Base-by-base conservation (phyloP, 352 stramenopile species). In the Globisporangium orthogonon region DNA sequence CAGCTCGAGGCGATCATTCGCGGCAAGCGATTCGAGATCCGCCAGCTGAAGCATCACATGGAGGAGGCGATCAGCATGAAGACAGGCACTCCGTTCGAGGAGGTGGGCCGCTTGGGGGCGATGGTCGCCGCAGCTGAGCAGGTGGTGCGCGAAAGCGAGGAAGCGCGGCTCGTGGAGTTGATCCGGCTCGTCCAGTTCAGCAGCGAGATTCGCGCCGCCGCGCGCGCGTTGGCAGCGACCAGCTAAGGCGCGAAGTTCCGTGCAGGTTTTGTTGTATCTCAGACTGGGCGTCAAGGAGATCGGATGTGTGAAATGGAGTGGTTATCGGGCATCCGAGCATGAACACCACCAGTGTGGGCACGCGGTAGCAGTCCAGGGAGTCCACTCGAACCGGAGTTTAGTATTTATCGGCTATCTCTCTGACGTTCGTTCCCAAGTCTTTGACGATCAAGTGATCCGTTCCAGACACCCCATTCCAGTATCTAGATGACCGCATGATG, bases 31-130 rank as follows among this genome's bases (percentile, higher is more conserved):
- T 46, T 58, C 28, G 58, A 53, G 14, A 63, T 90, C 6, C 54
- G 65, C 5, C 58, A 33, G 43, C 63, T 75, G 47, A 75, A 86
- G 52, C 66, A 60, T 28, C 59, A 83, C 2, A 74, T 92, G 73
- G 70, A 85, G 37, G 73, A 87, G 9, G 54, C 79, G n/a, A 76
- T 92, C 35, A 70, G 52, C 31, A 67, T 89, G 60, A 77, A 82
- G 58, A 68, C 74, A 30, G 68, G 62, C 37, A 65, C 76, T 7
- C 64, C 71, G 0, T 86, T 78, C 23, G 72, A 59, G 0, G 79
- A 91, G 52, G 67, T 89, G 11, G 70, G 60, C 35, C 67, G 80
- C 14, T 65, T 92, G 10, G 79, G 76, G 0, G 59, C 30, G 28
- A 69, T 79, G 56, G 83, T 89, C 50, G 67, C 59, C 4, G 53